Evolutionary conservation across 2,329 filamentous ascomycete genomes (phyloP).

Genomic region (Stagonosporopsis rhizophila): DNA sequence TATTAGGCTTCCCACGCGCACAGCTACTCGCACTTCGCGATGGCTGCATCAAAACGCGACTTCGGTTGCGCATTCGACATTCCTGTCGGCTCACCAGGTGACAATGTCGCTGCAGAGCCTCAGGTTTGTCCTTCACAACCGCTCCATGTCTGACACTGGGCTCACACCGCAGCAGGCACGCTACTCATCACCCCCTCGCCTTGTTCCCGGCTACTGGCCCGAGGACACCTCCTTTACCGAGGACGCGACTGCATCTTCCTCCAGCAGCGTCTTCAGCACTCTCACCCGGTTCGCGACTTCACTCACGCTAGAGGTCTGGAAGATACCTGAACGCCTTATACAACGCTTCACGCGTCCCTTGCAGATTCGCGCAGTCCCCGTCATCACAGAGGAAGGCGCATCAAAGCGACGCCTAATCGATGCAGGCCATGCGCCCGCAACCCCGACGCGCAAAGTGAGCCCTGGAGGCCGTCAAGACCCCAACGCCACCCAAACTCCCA

Average conservation of each 20-base stretch:
- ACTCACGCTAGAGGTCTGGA: constrained; percentile 19
- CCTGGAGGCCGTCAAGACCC: not conserved
- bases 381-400: constrained; percentile 30
- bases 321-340: constrained; percentile 19
- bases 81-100: constrained; percentile 22
- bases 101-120: constrained; percentile 24
- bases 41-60: constrained; percentile 25
- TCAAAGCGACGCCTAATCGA: constrained; percentile 43
- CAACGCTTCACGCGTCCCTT: constrained; percentile 26
- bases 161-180: constrained; percentile 26
- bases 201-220: constrained; percentile 31
- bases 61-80: constrained; percentile 24
- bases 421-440: constrained; percentile 23
- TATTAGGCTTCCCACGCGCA: constrained; percentile 2
- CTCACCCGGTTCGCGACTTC: constrained; percentile 23
- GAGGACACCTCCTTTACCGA: not conserved
- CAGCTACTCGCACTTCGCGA: constrained; percentile 7
- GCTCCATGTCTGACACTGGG: constrained; percentile 14
- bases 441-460: constrained; percentile 17
- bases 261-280: constrained; percentile 19
- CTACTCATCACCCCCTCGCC: constrained; percentile 1
- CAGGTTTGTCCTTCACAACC: constrained; percentile 26
- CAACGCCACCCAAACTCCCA: not conserved
- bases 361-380: constrained; percentile 28
- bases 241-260: not conserved